phyloP scores from a whole-genome alignment of 2,329 filamentous ascomycete genomes.

The Helotiales sp. region DNA sequence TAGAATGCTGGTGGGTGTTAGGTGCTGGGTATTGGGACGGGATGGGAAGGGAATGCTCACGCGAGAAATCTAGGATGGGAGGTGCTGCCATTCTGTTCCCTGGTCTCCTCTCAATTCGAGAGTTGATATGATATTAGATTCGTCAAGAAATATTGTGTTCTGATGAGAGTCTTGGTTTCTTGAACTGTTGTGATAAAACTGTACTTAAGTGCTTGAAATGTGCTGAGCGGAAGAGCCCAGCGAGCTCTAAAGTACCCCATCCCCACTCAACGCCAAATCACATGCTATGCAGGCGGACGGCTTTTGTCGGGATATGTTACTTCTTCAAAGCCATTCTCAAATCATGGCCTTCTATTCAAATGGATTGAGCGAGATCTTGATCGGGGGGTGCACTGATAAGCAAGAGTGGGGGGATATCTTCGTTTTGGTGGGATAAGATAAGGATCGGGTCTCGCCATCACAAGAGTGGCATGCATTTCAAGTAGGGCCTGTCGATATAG shows the following conservation, averaged over 20 bases:
- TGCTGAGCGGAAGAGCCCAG: neutral
- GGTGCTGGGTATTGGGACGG: neutral
- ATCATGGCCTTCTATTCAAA: neutral
- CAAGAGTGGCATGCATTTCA: neutral
- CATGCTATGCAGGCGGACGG: neutral
- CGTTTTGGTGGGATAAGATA: neutral
- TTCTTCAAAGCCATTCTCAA: neutral
- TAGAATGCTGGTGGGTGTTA: conserved; percentile 31
- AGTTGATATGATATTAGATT: neutral
- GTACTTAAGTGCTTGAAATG: too few relatives aligned
- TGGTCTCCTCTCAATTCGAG: neutral
- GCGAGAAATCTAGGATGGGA: conserved; percentile 37
- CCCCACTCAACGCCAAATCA: neutral
- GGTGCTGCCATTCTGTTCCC: conserved; percentile 23
- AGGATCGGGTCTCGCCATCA: neutral
- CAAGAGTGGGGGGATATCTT: neutral
- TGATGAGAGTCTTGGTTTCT: too few relatives aligned
- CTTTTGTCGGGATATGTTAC: neutral
- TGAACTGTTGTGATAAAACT: too few relatives aligned
- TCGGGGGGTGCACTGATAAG: neutral
- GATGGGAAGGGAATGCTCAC: conserved; percentile 6
- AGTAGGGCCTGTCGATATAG: too few relatives aligned
- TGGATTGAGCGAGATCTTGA: neutral
- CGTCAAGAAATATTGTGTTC: too few relatives aligned
- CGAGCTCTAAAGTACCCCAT: neutral